phyloP scores from a whole-genome alignment of 345 rosid genomes.

The Corchorus capsularis region DNA sequence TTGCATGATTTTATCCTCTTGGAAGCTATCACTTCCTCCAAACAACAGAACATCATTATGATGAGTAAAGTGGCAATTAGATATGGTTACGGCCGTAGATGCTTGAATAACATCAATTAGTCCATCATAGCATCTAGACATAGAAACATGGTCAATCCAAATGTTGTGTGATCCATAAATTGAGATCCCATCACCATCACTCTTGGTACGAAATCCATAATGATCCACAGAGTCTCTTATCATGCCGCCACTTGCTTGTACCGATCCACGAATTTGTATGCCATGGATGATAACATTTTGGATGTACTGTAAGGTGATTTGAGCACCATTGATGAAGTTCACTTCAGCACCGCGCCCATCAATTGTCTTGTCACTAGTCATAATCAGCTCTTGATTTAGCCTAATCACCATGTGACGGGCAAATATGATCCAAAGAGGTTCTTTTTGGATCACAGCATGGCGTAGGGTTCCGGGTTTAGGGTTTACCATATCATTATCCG shows the following conservation, averaged over 20 bases:
- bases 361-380: conserved; percentile 67
- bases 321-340: conserved; percentile 47
- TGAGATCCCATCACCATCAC: conserved; percentile 56
- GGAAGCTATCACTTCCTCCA: conserved; percentile 41
- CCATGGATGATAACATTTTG: conserved; percentile 57
- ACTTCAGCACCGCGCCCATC: conserved; percentile 68
- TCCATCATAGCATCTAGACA: conserved; percentile 43
- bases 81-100: conserved; percentile 49
- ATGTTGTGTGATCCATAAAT: conserved; percentile 41
- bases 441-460: conserved; percentile 56
- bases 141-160: conserved; percentile 52
- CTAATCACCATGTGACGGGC: conserved; percentile 59
- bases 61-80: conserved; percentile 46
- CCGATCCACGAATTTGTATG: conserved; percentile 44
- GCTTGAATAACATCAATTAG: conserved; percentile 41
- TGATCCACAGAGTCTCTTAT: conserved; percentile 54
- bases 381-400: conserved; percentile 62
- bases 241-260: conserved; percentile 39
- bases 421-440: conserved; percentile 68
- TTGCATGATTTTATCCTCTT: conserved; percentile 36
- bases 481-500: conserved; percentile 58
- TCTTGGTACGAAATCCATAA: conserved; percentile 34
- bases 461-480: conserved; percentile 69
- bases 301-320: conserved; percentile 49
- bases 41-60: conserved; percentile 52